phyloP scores from a whole-genome alignment of 805 yeast species.

The Metschnikowia similis region DNA sequence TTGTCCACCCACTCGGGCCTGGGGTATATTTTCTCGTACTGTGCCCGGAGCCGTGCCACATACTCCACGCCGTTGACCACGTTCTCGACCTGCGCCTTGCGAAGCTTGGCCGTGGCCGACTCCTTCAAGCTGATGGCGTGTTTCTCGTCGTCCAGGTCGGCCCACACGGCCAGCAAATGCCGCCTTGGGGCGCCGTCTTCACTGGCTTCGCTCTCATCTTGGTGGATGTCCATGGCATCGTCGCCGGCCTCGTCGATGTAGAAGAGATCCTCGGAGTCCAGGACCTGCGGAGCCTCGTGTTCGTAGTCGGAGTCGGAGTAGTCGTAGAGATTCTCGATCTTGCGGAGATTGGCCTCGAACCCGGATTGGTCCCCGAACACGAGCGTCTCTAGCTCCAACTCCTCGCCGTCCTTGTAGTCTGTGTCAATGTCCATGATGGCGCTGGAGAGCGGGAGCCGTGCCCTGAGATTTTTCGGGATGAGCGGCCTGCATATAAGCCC shows the following conservation, averaged over 20 bases:
- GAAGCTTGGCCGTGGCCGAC: conserved; percentile 66
- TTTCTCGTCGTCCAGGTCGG: conserved; percentile 86
- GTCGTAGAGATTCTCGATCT: conserved; percentile 54
- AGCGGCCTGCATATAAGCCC: not conserved
- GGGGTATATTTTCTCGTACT: conserved; percentile 71
- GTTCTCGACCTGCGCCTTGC: conserved; percentile 54
- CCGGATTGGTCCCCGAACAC: conserved; percentile 88
- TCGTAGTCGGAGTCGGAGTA: conserved; percentile 40
- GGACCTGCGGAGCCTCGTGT: conserved; percentile 15
- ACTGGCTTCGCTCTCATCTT: conserved; percentile 17
- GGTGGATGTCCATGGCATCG: conserved; percentile 25
- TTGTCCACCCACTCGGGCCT: conserved; percentile 74
- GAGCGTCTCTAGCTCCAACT: conserved; percentile 67
- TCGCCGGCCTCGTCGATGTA: conserved; percentile 44
- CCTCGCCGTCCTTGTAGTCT: conserved; percentile 76
- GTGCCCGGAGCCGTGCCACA: conserved; percentile 61
- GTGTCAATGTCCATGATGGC: not conserved
- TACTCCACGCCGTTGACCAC: conserved; percentile 57
- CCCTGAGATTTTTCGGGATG: not conserved
- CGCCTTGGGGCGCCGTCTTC: conserved; percentile 25
- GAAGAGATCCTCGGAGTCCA: conserved; percentile 34
- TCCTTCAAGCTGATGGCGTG: conserved; percentile 56
- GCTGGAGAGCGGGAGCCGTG: not conserved
- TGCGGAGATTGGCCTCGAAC: conserved; percentile 60
- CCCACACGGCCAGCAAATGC: conserved; percentile 45